Evolutionary conservation across 2,329 filamentous ascomycete genomes (phyloP), one percentile per base, ranked within the genome.

Genomic region (Sphaerulina musiva): DNA sequence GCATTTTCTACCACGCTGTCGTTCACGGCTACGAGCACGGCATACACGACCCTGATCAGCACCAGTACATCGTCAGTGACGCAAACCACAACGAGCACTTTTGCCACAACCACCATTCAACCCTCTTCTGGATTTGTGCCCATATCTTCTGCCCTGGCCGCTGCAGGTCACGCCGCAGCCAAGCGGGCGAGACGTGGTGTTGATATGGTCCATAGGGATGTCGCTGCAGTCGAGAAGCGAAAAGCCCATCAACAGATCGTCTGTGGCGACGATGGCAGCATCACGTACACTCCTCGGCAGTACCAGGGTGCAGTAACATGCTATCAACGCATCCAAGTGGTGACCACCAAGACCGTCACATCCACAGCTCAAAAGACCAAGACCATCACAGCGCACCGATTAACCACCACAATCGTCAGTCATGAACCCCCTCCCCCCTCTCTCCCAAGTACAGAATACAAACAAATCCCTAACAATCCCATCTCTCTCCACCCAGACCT

Each of bases 231-330:
- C 14, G 43, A 36, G 12, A 12, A 53, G 39, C 56, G 52, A 36
- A 48, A 41, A 4, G 46, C 38, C 36, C 20, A 36, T 23, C 56
- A 55, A 17, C 50, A 55, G 46, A 58, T 58, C 43, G 50, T 53
- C 6, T 58, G 56, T 39, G 49, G 46, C 7, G 23, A 42, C 1
- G 53, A 58, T 51, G 56, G 56, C 17, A 51, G 31, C 14, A 52
- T 58, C 42, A 53, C 49, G 14, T 58, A 53, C 14, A 43, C 55
- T 29, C 56, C 56, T 38, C 56, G 49, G 17, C 46, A 53, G 20
- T 58, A 50, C 56, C 41, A 50, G 47, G 54, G 56, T 32, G 47
- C 48, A 1, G 53, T 58, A 6, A 55, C 49, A 34, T 58, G 56
- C 49, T 45, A 53, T 46, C 53, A 53, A 34, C 41, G 40, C 31